A percentile compares a stretch with the other conserved stretches of the same genome.
Conservation (phyloP, 1,284 basidiomycete genomes). For the Trichosporon sp. region DNA sequence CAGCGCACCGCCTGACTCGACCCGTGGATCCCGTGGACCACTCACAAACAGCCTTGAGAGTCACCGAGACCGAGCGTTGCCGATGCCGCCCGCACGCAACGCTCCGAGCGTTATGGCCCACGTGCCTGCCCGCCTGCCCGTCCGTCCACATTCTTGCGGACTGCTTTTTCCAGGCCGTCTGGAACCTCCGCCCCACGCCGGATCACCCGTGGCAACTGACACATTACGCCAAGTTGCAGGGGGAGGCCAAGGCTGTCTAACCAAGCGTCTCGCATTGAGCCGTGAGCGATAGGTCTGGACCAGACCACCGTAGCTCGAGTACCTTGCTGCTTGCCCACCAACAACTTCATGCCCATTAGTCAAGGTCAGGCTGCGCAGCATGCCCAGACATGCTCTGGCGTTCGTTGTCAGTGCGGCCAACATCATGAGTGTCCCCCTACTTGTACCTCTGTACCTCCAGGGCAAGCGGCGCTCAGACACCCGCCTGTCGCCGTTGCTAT, state of each 20-base stretch:
- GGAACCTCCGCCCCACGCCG: no score
- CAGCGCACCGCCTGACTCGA: no score
- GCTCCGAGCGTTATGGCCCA: background rate
- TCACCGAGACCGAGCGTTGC: slow-evolving; percentile 9
- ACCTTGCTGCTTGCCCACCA: background rate
- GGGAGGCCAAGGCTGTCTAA: no score
- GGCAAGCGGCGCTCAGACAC: background rate
- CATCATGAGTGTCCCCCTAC: background rate
- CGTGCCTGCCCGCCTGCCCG: background rate
- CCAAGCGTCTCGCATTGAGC: no score
- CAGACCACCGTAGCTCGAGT: no score
- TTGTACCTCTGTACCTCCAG: background rate
- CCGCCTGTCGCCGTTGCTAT: background rate
- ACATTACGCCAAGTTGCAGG: no score
- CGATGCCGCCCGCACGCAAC: background rate
- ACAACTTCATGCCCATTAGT: background rate
- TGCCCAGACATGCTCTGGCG: background rate
- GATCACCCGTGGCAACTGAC: no score
- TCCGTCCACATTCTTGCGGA: no score
- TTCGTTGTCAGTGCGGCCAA: background rate
- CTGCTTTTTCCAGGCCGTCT: no score
- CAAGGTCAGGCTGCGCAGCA: no score
- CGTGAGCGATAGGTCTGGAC: no score
- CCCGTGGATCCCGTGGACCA: background rate
- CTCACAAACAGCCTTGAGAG: background rate